Evolutionary conservation across 2,329 filamentous ascomycete species (phyloP), one percentile per base, ranked within the genome.

Genomic region (Berkeleyomyces basicola): DNA sequence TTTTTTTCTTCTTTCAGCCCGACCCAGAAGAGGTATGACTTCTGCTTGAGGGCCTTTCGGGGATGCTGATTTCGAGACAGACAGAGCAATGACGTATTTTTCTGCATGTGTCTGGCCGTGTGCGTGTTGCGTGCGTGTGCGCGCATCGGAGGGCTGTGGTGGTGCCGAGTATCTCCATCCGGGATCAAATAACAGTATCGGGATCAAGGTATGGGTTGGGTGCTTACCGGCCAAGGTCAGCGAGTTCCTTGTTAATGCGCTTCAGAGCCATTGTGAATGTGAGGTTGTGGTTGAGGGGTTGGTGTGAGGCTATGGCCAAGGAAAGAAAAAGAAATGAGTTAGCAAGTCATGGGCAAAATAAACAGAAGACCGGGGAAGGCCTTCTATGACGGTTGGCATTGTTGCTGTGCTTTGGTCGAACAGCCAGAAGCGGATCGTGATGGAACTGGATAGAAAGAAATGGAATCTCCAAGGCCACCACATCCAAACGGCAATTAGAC

Each of bases 221-320:
- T 59, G 55, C 80, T 73, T 86, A 92, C 88, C 88, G 87, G 79
- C 88, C 88, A 77, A 93, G 82, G 75, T 93, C 88, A 76, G 87
- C 86, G 74, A 93, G 84, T 78, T 93, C 88, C 85, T 91, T 93
- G 83, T 92, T 92, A 77, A 93, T 93, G 77, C 88, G 85, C 86
- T 93, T 93, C 71, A 93, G 83, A 77, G 88, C 88, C 88, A 93
- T 93, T 72, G 69, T 69, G 67, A 61, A 63, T 69, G 65, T 69
- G 68, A 3, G 33, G 9, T n/a, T 47, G 44, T 16, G 44, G 11
- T 47, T 14, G 23, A n/a, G 10, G n/a, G 14, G 2, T 47, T 47
- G 44, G 44, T 47, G 44, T 16, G 23, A 4, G 47, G 10, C n/a
- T 7, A 10, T 53, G 49, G 49, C 36, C 7, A 37, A 53, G 23